phyloP scores from a whole-genome alignment of 2,329 filamentous ascomycete genomes.

The Daldinia sp. region DNA sequence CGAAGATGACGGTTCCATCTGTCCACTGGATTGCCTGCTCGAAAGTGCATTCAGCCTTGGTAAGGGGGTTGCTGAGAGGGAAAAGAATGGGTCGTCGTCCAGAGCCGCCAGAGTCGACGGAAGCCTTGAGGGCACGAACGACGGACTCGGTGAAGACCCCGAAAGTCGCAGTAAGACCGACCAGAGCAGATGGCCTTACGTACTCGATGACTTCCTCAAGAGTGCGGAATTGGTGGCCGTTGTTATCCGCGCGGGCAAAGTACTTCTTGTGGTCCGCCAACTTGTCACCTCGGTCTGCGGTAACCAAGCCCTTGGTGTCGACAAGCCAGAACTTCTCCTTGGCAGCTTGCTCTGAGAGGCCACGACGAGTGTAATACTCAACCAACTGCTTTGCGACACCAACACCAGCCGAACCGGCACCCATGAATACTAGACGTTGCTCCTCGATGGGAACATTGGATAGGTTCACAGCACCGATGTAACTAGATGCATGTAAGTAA shows the following conservation, averaged over 20 bases:
- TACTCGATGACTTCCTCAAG: constrained; percentile 93
- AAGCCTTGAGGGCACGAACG: constrained; percentile 73
- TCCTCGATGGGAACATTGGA: constrained; percentile 87
- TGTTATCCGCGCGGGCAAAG: constrained; percentile 71
- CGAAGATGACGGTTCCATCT: constrained; percentile 90
- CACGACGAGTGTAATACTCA: constrained; percentile 93
- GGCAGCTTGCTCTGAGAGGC: constrained; percentile 86
- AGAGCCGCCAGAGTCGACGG: constrained; percentile 67
- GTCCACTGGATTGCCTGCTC: constrained; percentile 93
- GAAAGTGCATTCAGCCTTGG: constrained; percentile 97
- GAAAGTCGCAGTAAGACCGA: constrained; percentile 93
- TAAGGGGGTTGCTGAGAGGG: constrained; percentile 94
- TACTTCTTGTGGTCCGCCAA: constrained; percentile 89
- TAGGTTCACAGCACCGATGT: constrained; percentile 79
- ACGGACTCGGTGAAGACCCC: constrained; percentile 93
- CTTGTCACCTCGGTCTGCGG: constrained; percentile 89
- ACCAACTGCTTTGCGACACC: constrained; percentile 98
- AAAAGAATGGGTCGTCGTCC: constrained; percentile 91
- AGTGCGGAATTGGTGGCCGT: constrained; percentile 75
- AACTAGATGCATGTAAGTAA: constrained; percentile 47
- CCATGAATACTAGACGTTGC: constrained; percentile 95
- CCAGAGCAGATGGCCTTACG: constrained; percentile 91
- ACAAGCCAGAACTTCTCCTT: constrained; percentile 96
- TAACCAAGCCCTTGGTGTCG: constrained; percentile 95
- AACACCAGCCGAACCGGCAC: constrained; percentile 92